These are phyloP conservation scores for Daldinia vernicosa DNA, from an alignment of 495 filamentous ascomycete species.

Conservation along the genomic window DNA sequence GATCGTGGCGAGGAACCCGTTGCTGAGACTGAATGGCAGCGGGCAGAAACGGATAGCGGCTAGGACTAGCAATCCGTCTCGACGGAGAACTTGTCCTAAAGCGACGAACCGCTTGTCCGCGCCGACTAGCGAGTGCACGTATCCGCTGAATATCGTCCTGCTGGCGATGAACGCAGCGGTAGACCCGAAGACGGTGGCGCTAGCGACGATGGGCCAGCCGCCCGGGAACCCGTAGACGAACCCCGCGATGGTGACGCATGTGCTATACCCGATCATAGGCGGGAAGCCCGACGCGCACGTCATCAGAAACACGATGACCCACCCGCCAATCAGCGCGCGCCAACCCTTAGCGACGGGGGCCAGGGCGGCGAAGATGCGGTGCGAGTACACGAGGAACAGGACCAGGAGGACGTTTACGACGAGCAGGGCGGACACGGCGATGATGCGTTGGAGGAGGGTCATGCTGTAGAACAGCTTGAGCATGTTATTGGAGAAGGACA, in stretches of 20 bases:
- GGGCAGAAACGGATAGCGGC: constrained; percentile 95
- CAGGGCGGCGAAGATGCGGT: constrained; percentile 77
- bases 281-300: constrained; percentile 86
- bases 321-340: constrained; percentile 73
- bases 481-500: constrained; percentile 34
- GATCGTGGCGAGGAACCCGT: constrained; percentile 93
- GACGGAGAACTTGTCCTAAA: constrained; percentile 67
- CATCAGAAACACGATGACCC: constrained; percentile 80
- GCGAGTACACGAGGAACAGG: constrained; percentile 76
- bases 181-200: constrained; percentile 79
- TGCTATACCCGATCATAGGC: constrained; percentile 89
- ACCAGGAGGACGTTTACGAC: constrained; percentile 62
- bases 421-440: constrained; percentile 62
- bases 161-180: constrained; percentile 81
- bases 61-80: constrained; percentile 88
- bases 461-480: constrained; percentile 53
- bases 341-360: constrained; percentile 75
- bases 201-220: constrained; percentile 87
- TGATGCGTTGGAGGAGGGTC: constrained; percentile 67
- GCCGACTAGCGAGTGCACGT: constrained; percentile 82
- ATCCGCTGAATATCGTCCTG: constrained; percentile 76
- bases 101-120: constrained; percentile 78
- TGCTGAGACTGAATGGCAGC: constrained; percentile 92
- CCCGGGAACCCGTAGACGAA: constrained; percentile 94
- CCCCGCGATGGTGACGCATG: constrained; percentile 83